phyloP scores from a whole-genome alignment of 164 flowering plant genomes.

The Sedum album region DNA sequence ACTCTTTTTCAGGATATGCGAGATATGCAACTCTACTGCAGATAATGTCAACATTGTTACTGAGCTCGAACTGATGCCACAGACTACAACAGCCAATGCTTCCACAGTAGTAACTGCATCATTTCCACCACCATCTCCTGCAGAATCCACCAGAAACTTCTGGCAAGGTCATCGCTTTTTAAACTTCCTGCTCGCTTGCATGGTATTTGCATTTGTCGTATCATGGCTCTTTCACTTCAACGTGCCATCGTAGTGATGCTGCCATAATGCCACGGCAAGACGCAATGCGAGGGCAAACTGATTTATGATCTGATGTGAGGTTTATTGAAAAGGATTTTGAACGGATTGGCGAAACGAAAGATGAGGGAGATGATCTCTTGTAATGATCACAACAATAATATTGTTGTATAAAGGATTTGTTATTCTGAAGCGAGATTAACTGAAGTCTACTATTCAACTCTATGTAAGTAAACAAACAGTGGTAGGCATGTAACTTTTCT shows the following conservation, averaged over 20 bases:
- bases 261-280: neutral
- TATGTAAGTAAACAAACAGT: no score
- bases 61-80: slow-evolving; percentile 47
- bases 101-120: slow-evolving; percentile 18
- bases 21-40: slow-evolving; percentile 71
- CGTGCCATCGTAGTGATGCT: slow-evolving; percentile 38
- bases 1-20: slow-evolving; percentile 57
- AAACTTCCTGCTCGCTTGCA: slow-evolving; percentile 59
- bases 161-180: slow-evolving; percentile 81
- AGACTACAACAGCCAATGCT: slow-evolving; percentile 29
- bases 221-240: no score
- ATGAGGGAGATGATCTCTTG: neutral
- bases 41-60: slow-evolving; percentile 47
- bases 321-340: neutral
- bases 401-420: neutral
- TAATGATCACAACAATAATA: neutral
- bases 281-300: neutral
- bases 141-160: slow-evolving; percentile 57
- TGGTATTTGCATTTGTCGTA: no score
- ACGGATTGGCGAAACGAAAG: neutral
- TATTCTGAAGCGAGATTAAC: no score
- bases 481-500: no score
- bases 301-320: neutral
- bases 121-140: slow-evolving; percentile 21
- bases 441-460: neutral